Evolutionary conservation across 208 protist species (phyloP), one percentile per base, ranked within the genome.

Genomic region (Leishmania arabica): DNA sequence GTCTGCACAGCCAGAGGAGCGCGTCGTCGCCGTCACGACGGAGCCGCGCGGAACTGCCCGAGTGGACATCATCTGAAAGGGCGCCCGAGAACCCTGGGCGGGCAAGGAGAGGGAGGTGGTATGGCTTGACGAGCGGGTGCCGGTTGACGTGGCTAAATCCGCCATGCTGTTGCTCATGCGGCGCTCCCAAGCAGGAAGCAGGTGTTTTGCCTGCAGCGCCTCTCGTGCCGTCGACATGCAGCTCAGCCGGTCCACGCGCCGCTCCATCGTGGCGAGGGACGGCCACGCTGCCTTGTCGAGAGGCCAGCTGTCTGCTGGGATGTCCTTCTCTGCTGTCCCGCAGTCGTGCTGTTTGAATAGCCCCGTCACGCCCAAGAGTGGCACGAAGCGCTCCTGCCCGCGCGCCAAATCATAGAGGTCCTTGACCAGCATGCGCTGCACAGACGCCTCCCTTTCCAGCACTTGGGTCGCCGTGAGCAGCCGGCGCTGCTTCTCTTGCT

Each of bases 361-460:
- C n/a, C 80, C 74, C 15, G 90, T 86, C 1, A 86, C 84, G 15
- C 79, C 65, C 8, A 95, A 81, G 62, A 95, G 15, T 17, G 86
- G 88, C 62, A 91, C 84, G 78, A 95, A 95, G 62, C 64, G 79
- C 2, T 79, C 80, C 62, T 87, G 64, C n/a, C 77, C 49, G 24
- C 83, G 45, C n/a, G 89, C 91, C 45, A 92, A 78, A 2, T 78
- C 15, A 69, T 77, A 83, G 34, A 95, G 75, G 65, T 92, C 89
- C 66, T 80, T 51, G 49, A 88, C 49, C 53, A 93, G 70, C 24
- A 56, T 73, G 24, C 68, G 72, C 79, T 95, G 89, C 45, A 90
- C 72, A 42, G 34, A 53, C 19, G 53, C 78, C 76, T 93, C 93
- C 19, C 65, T 72, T 70, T 89, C 73, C 49, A 96, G 87, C 8